Evolutionary conservation across 176 grass and related monocot species (phyloP).

Genomic region (Pharus latifolius): DNA sequence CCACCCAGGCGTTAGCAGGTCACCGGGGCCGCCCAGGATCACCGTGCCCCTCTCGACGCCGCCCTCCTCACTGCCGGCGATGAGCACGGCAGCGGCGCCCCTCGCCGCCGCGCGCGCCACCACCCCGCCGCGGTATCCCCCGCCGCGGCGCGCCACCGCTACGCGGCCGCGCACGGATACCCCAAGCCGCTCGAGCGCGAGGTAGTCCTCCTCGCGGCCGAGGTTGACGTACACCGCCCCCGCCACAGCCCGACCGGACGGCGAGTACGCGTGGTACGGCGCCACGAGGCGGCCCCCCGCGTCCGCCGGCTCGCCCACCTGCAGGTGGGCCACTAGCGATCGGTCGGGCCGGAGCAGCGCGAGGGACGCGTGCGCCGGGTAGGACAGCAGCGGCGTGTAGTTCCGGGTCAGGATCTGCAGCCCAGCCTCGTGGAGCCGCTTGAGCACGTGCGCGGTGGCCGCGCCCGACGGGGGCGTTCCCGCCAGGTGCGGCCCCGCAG

Average conservation of each 20-base stretch:
- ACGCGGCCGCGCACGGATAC: slow-evolving; percentile 42
- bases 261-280: slow-evolving; percentile 86
- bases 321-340: slow-evolving; percentile 24
- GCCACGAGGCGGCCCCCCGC: slow-evolving; percentile 6
- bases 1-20: slow-evolving; percentile 86
- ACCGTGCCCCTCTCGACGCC: slow-evolving; percentile 82
- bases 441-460: slow-evolving; percentile 34
- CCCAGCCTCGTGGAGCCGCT: slow-evolving; percentile 34
- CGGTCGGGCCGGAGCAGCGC: slow-evolving; percentile 46
- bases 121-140: slow-evolving; percentile 57
- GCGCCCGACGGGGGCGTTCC: slow-evolving; percentile 30
- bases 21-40: slow-evolving; percentile 58
- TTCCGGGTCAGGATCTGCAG: slow-evolving; percentile 33
- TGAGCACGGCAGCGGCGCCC: slow-evolving; percentile 63
- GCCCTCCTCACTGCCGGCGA: slow-evolving; percentile 38
- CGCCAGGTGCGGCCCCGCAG: slow-evolving; percentile 67
- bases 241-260: slow-evolving; percentile 43
- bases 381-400: slow-evolving; percentile 72
- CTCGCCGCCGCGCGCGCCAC: slow-evolving; percentile 52
- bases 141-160: slow-evolving; percentile 41
- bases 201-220: slow-evolving; percentile 67
- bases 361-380: slow-evolving; percentile 53
- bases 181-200: slow-evolving; percentile 35
- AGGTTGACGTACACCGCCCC: slow-evolving; percentile 76
- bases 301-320: slow-evolving; percentile 63